These are phyloP conservation scores for Astragalus glycyphyllos DNA, from an alignment of 306 rosid genomes.

Conservation along the genomic window DNA sequence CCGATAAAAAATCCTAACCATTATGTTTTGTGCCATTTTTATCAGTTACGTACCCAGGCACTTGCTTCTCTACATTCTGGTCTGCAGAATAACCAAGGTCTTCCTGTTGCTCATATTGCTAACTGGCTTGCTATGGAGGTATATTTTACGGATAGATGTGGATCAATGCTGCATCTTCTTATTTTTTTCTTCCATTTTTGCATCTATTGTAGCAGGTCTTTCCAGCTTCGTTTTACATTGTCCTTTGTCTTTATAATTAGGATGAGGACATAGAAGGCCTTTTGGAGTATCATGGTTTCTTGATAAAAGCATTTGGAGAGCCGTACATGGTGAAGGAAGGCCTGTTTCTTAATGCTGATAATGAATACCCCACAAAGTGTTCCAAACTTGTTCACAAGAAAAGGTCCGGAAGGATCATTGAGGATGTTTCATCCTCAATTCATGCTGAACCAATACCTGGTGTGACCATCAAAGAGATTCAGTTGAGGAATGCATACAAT, in stretches of 20 bases:
- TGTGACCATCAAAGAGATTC: conserved; percentile 51
- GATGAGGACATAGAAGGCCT: conserved; percentile 81
- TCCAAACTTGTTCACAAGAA: conserved; percentile 80
- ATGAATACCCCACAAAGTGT: conserved; percentile 84
- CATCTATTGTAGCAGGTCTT: conserved; percentile 22
- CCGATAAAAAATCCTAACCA: conserved; percentile 33
- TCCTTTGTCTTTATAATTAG: conserved; percentile 57
- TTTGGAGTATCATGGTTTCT: conserved; percentile 82
- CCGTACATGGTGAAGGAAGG: conserved; percentile 92
- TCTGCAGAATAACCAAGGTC: conserved; percentile 89
- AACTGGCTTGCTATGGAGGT: conserved; percentile 98
- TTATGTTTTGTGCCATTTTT: conserved; percentile 43
- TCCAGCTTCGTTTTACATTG: conserved; percentile 38
- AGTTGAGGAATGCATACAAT: conserved; percentile 42
- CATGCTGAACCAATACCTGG: conserved; percentile 44
- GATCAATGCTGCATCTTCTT: conserved; percentile 29
- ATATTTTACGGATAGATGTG: conserved; percentile 44
- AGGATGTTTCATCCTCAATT: conserved; percentile 62
- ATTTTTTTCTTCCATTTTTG: not conserved
- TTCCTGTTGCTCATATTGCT: conserved; percentile 77
- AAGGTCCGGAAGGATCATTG: conserved; percentile 65
- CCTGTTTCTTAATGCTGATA: conserved; percentile 70
- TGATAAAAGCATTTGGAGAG: conserved; percentile 71
- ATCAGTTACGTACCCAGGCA: conserved; percentile 91
- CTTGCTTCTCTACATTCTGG: conserved; percentile 95